Evolutionary conservation across 2,329 filamentous ascomycete species (phyloP), one percentile per base, ranked within the genome.

Genomic region (Stachybotrys elegans): DNA sequence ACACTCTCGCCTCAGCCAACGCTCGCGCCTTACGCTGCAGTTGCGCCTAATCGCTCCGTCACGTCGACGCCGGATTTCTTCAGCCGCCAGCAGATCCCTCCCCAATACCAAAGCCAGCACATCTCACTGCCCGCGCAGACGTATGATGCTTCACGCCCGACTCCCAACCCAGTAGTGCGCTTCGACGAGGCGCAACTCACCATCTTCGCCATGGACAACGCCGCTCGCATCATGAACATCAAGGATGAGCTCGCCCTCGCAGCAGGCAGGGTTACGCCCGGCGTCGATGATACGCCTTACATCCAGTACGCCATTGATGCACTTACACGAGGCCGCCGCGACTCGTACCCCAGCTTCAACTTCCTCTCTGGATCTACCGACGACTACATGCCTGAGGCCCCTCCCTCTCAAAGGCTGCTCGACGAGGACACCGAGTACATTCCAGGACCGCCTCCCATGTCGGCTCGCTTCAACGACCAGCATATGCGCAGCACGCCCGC

Each of bases 221-320:
- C 59, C 27, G 56, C 59, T 37, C 57, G 51, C 42, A 64, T 65
- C 57, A 52, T 56, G 38, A 57, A 66, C 42, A 73, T 78, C 57
- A 76, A 76, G 43, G 75, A 80, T 43, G 71, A 76, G 35, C 58
- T 79, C 27, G 66, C 72, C 40, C 64, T 74, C 43, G 69, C 72
- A 16, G 75, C 65, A 29, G 68, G 72, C 46, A 71, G 71, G 32
- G 72, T 81, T 44, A 92, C 88, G 0, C 90, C 90, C 0, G 88
- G 84, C 9, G 72, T 89, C 31, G 90, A 95, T 57, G 86, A 95
- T 57, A 86, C 83, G 8, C 90, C 89, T 1, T 95, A 91, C 63
- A 88, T 96, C 50, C 86, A 86, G 51, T 94, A 93, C 62, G 91
- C 92, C 32, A 81, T 97, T 50, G 87, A 95, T 51, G 88, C 92